Evolutionary conservation across 192 early-diverging fungal species (phyloP).

Genomic region (Paraglomus occultum): DNA sequence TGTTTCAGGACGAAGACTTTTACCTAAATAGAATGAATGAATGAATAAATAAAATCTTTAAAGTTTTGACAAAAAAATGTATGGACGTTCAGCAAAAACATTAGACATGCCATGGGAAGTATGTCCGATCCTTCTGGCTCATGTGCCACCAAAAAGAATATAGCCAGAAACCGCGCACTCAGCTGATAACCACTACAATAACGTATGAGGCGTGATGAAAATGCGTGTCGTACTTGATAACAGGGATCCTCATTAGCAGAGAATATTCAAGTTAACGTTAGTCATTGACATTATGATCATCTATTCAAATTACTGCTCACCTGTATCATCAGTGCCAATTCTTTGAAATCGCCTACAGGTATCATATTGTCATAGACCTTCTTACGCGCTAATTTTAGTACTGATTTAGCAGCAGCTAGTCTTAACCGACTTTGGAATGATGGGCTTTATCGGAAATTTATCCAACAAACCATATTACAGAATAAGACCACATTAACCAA

Average conservation of each 20-base stretch:
- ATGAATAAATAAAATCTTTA: conserved; percentile 14
- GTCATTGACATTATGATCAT: not conserved
- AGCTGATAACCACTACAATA: conserved; percentile 59
- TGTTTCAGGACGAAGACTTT: conserved; percentile 19
- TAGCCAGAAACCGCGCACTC: conserved; percentile 65
- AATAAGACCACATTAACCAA: not conserved
- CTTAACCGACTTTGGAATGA: conserved; percentile 62
- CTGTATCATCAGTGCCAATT: conserved; percentile 63
- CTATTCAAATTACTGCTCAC: conserved; percentile 24
- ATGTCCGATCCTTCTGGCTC: conserved; percentile 74
- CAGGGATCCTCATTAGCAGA: conserved; percentile 61
- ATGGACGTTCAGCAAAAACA: not conserved
- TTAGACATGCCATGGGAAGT: conserved; percentile 49
- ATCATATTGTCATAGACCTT: conserved; percentile 53
- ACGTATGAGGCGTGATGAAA: conserved; percentile 72
- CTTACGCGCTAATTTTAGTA: conserved; percentile 60
- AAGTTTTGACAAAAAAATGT: not conserved
- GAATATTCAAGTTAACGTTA: not conserved
- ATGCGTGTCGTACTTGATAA: conserved; percentile 73
- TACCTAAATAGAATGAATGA: conserved; percentile 23
- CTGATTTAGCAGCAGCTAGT: conserved; percentile 59
- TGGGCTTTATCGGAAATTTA: conserved; percentile 31
- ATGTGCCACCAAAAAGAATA: conserved; percentile 78
- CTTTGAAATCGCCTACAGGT: conserved; percentile 51
- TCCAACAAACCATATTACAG: not conserved